phyloP scores from a whole-genome alignment of 495 filamentous ascomycete genomes.

The Tuber melanosporum region DNA sequence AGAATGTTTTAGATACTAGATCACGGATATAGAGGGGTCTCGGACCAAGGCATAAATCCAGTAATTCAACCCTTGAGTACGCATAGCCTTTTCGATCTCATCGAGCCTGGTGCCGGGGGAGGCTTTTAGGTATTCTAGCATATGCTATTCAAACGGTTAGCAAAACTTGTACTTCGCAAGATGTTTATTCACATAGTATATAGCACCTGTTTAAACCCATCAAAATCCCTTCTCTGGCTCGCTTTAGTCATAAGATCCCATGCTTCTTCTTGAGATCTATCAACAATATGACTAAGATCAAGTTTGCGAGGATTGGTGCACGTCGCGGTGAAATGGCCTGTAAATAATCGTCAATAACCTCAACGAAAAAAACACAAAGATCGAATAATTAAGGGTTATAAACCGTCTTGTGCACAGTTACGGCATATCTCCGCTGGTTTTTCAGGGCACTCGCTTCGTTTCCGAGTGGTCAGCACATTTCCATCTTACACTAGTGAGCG shows the following conservation, averaged over 20 bases:
- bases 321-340: slow-evolving; percentile 59
- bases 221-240: slow-evolving; percentile 58
- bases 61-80: slow-evolving; percentile 54
- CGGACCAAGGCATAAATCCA: slow-evolving; percentile 67
- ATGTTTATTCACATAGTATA: neutral
- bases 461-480: neutral
- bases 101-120: slow-evolving; percentile 58
- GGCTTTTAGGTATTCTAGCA: slow-evolving; percentile 70
- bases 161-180: neutral
- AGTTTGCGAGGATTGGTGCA: slow-evolving; percentile 68
- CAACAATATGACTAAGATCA: slow-evolving; percentile 55
- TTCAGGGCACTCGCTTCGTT: neutral
- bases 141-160: slow-evolving; percentile 45
- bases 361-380: slow-evolving; percentile 10
- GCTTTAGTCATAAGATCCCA: slow-evolving; percentile 64
- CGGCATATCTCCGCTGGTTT: slow-evolving; percentile 59
- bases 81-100: slow-evolving; percentile 70
- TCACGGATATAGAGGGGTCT: neutral
- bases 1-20: slow-evolving; percentile 7
- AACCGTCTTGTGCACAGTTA: slow-evolving; percentile 70
- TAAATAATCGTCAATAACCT: neutral
- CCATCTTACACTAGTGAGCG: neutral
- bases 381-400: slow-evolving; percentile 13
- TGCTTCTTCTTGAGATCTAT: slow-evolving; percentile 57
- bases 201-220: slow-evolving; percentile 62